phyloP scores from a whole-genome alignment of 129 eudicot genomes.

The Flaveria ramosissima region DNA sequence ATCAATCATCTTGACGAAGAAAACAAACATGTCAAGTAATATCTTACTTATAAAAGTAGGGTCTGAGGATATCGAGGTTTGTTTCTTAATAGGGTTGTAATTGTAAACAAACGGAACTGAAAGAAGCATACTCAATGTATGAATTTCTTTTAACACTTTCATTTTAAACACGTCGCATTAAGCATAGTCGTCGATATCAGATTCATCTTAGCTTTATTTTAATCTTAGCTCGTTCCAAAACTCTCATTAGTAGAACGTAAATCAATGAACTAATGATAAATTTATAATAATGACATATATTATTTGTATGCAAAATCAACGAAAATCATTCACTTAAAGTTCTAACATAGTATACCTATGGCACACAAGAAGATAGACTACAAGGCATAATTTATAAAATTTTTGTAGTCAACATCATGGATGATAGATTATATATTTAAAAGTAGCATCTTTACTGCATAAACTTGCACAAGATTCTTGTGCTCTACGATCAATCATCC shows the following conservation, averaged over 20 bases:
- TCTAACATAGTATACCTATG: slow-evolving; percentile 10
- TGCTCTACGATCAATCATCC: slow-evolving; percentile 26
- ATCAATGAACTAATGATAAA: background rate
- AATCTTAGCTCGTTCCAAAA: too few relatives aligned
- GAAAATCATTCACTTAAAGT: background rate
- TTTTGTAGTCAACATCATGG: slow-evolving; percentile 26
- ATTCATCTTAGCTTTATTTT: too few relatives aligned
- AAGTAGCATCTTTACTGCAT: slow-evolving; percentile 39
- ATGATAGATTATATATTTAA: slow-evolving; percentile 14
- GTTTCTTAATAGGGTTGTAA: too few relatives aligned
- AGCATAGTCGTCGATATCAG: too few relatives aligned
- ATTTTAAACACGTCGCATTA: too few relatives aligned
- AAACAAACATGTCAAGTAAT: too few relatives aligned
- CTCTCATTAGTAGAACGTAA: too few relatives aligned
- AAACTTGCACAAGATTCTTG: slow-evolving; percentile 39
- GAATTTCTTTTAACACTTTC: too few relatives aligned
- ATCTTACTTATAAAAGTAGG: too few relatives aligned
- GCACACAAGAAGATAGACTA: slow-evolving; percentile 33
- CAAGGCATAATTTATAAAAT: slow-evolving; percentile 14
- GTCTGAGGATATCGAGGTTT: too few relatives aligned
- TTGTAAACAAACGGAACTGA: too few relatives aligned
- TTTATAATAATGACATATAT: background rate
- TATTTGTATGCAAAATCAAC: background rate
- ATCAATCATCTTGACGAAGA: too few relatives aligned
- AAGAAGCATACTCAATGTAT: background rate